Evolutionary conservation across 1,284 basidiomycete species (phyloP).

Genomic region (Ceratobasidium papillatum): DNA sequence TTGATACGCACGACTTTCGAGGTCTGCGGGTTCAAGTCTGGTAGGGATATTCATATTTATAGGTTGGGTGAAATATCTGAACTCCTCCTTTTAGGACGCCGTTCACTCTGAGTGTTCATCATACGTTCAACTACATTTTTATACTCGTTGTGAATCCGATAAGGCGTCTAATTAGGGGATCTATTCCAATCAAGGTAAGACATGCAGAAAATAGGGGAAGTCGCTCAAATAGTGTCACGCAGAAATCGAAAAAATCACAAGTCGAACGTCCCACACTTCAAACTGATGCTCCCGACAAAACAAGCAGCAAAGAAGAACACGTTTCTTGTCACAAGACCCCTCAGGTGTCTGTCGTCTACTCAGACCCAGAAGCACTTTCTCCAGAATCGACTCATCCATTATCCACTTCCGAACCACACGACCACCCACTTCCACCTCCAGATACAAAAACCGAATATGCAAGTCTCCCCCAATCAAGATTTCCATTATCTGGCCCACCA

Average conservation of each 20-base stretch:
- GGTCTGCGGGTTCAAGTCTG: slow-evolving; percentile 20
- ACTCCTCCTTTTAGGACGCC: not conserved
- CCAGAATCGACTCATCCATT: not conserved
- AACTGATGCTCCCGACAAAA: not conserved
- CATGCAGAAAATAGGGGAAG: not conserved
- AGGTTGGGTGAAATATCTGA: not conserved
- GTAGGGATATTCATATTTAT: not conserved
- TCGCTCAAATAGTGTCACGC: not conserved
- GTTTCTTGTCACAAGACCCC: not conserved
- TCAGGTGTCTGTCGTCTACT: not conserved
- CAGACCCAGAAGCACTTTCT: not conserved
- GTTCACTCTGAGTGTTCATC: slow-evolving; percentile 13
- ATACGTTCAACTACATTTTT: slow-evolving; percentile 9
- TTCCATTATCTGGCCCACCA: not conserved
- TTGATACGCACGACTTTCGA: slow-evolving; percentile 7
- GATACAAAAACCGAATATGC: not conserved
- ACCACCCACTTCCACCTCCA: no score
- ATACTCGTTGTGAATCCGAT: not conserved
- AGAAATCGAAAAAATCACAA: not conserved
- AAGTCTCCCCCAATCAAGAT: no score
- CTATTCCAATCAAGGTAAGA: not conserved
- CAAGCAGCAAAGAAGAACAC: not conserved
- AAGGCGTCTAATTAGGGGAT: not conserved
- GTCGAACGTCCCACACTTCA: not conserved
- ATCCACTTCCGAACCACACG: not conserved